phyloP scores from a whole-genome alignment of 2,329 filamentous ascomycete genomes.

The Pseudohalonectria lignicola region DNA sequence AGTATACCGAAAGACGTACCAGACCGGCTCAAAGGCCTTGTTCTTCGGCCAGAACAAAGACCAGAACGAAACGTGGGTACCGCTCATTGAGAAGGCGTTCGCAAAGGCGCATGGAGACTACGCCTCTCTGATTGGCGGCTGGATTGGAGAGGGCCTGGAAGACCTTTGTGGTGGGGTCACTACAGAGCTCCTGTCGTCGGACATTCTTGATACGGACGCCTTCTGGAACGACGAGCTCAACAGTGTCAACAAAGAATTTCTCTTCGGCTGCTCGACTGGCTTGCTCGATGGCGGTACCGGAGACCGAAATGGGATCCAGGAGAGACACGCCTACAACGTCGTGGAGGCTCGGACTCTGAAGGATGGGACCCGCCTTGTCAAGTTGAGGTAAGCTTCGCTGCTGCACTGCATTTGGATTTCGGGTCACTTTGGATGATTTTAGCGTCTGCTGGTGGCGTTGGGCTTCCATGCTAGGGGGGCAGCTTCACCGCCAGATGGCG shows the following conservation, averaged over 20 bases:
- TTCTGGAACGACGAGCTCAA: constrained; percentile 75
- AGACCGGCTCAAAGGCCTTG: constrained; percentile 62
- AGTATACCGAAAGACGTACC: constrained; percentile 56
- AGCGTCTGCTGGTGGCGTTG: too few species aligned
- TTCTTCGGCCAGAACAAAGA: constrained; percentile 69
- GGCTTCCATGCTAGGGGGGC: too few species aligned
- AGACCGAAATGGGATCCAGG: constrained; percentile 44
- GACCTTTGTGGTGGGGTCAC: constrained; percentile 56
- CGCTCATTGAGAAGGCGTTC: constrained; percentile 69
- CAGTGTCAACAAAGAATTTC: constrained; percentile 67
- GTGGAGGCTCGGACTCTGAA: constrained; percentile 42
- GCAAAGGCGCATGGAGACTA: constrained; percentile 77
- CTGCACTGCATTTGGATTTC: too few species aligned
- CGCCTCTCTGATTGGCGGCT: constrained; percentile 62
- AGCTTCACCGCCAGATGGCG: too few species aligned
- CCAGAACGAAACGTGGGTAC: constrained; percentile 71
- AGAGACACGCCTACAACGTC: constrained; percentile 50
- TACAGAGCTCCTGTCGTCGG: constrained; percentile 52
- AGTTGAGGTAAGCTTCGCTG: constrained; percentile 32
- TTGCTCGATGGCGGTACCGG: constrained; percentile 32
- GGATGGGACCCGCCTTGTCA: constrained; percentile 51
- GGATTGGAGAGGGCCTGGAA: constrained; percentile 47
- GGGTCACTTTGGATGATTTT: too few species aligned
- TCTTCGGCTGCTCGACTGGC: constrained; percentile 51
- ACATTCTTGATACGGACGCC: constrained; percentile 62